Evolutionary conservation across 805 yeast species (phyloP).

Genomic region (Blastobotrys chiropterorum): DNA sequence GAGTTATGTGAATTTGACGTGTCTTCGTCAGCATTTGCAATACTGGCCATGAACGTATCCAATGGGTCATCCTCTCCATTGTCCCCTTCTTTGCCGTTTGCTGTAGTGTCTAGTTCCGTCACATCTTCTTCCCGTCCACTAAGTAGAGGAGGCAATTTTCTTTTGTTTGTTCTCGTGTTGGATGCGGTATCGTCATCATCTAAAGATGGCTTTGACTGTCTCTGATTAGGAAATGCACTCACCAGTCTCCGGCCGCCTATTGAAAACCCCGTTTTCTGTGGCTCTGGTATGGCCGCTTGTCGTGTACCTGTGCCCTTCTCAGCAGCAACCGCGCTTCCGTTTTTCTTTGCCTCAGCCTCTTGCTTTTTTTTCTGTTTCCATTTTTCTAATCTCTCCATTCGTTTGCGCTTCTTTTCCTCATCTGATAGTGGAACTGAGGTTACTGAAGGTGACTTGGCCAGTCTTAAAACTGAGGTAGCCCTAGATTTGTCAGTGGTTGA

Average conservation of each 20-base stretch:
- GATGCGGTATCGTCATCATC: slow-evolving; percentile 10
- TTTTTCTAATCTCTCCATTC: slow-evolving; percentile 50
- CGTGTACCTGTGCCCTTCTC: not conserved
- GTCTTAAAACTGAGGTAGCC: not conserved
- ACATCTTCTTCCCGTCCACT: not conserved
- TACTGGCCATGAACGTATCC: slow-evolving; percentile 39
- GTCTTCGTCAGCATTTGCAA: slow-evolving; percentile 14
- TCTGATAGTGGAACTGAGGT: not conserved
- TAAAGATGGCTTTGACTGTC: slow-evolving; percentile 3
- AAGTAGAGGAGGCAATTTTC: slow-evolving; percentile 2
- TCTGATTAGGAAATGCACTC: not conserved
- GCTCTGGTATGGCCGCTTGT: not conserved
- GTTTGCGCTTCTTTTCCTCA: slow-evolving; percentile 34
- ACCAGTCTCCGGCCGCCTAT: not conserved
- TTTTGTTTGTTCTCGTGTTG: slow-evolving; percentile 1
- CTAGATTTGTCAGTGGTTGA: not conserved
- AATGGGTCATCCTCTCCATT: slow-evolving; percentile 39
- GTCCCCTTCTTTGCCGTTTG: slow-evolving; percentile 8
- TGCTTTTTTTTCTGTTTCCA: slow-evolving; percentile 55
- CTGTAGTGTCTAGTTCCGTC: slow-evolving; percentile 1
- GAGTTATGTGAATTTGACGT: not conserved
- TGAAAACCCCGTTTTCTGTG: not conserved
- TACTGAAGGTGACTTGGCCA: not conserved
- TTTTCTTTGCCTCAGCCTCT: slow-evolving; percentile 23
- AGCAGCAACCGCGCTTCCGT: not conserved